Conservation (phyloP, 768 basidiomycete genomes). For the Agaricus subrufescens region DNA sequence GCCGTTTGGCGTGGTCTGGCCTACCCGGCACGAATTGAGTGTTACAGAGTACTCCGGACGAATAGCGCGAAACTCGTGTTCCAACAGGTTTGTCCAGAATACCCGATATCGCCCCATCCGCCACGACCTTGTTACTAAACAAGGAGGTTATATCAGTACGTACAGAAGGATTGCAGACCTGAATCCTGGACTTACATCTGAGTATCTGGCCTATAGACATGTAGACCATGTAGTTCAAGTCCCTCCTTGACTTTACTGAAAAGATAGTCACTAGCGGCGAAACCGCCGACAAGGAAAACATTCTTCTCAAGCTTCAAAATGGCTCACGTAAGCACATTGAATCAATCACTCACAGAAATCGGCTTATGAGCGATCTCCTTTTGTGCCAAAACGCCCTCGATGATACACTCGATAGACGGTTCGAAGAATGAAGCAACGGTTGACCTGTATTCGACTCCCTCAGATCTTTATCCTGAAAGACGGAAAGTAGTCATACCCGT, state of each 20-base stretch:
- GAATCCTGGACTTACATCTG: slow-evolving; percentile 37
- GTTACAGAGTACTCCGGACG: slow-evolving; percentile 41
- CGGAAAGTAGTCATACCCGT: slow-evolving; percentile 18
- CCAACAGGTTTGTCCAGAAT: slow-evolving; percentile 46
- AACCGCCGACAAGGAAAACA: slow-evolving; percentile 53
- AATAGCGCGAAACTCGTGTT: slow-evolving; percentile 40
- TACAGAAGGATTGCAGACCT: no score
- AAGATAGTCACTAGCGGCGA: slow-evolving; percentile 53
- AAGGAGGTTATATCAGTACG: not conserved
- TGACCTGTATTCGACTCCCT: slow-evolving; percentile 11
- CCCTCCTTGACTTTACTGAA: slow-evolving; percentile 34
- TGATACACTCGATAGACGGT: slow-evolving; percentile 26
- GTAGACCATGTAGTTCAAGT: slow-evolving; percentile 32
- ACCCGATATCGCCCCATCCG: slow-evolving; percentile 41
- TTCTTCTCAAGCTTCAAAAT: not conserved
- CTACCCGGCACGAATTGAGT: slow-evolving; percentile 27
- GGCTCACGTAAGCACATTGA: not conserved
- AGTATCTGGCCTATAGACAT: slow-evolving; percentile 45
- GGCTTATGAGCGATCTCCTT: slow-evolving; percentile 11
- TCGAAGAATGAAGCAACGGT: slow-evolving; percentile 24
- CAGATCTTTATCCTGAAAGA: not conserved
- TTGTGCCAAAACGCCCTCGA: slow-evolving; percentile 19
- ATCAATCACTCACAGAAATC: slow-evolving; percentile 20
- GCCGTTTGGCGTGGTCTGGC: slow-evolving; percentile 34
- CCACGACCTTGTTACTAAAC: slow-evolving; percentile 40